A percentile compares a stretch with the other conserved stretches of the same genome.
These are phyloP conservation scores for Penicillium turbatum DNA, from an alignment of 495 filamentous ascomycete species.

Conservation along the genomic window DNA sequence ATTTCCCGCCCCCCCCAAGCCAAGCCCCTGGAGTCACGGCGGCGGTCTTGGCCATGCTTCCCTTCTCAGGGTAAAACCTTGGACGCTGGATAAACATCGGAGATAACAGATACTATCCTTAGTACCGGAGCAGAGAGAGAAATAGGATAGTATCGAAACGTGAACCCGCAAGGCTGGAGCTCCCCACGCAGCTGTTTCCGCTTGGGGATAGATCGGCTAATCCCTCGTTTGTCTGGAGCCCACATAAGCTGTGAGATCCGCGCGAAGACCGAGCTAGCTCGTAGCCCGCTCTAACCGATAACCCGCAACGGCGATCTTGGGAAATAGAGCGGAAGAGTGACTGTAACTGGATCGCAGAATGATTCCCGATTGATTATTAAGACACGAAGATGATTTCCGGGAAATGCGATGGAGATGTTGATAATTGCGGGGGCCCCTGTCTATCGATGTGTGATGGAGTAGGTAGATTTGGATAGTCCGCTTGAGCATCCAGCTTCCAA, in stretches of 20 bases:
- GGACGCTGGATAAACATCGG: no score
- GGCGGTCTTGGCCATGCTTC: background rate
- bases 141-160: background rate
- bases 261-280: no score
- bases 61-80: no score
- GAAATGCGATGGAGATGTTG: no score
- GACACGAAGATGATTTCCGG: no score
- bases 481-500: no score
- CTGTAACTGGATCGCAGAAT: background rate
- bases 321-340: background rate
- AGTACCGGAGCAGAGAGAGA: background rate
- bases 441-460: no score
- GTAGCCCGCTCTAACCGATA: background rate
- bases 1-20: constrained; percentile 8
- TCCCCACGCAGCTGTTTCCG: background rate
- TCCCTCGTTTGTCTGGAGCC: background rate
- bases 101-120: no score
- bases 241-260: background rate
- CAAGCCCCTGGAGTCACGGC: background rate
- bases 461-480: no score
- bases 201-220: background rate
- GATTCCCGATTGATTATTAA: background rate
- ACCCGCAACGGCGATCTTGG: constrained; percentile 3
- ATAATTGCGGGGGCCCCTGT: no score
- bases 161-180: background rate